These are phyloP conservation scores for Beauveria australis DNA, from an alignment of 2,329 filamentous ascomycete genomes.

Conservation along the genomic window DNA sequence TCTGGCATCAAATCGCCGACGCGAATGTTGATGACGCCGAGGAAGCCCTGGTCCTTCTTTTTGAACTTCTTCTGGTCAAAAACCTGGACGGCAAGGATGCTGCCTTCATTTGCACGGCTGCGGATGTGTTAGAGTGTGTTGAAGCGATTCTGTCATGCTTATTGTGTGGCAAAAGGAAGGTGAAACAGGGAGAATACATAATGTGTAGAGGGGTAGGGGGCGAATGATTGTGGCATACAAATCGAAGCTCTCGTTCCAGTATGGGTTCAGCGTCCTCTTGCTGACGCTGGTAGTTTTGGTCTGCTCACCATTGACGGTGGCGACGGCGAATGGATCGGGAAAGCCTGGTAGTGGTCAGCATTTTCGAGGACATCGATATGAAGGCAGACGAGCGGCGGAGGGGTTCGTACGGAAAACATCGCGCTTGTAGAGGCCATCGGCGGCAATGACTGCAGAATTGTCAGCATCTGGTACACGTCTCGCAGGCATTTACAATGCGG, in stretches of 20 bases:
- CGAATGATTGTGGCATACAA: constrained; percentile 54
- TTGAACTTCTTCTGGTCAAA: constrained; percentile 99
- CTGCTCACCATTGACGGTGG: constrained; percentile 94
- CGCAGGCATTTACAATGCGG: constrained; percentile 1
- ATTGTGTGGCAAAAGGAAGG: background rate
- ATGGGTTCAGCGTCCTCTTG: constrained; percentile 97
- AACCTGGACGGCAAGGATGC: constrained; percentile 94
- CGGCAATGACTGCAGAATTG: constrained; percentile 74
- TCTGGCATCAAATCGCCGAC: constrained; percentile 86
- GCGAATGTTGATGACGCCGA: constrained; percentile 94
- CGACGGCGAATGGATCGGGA: constrained; percentile 94
- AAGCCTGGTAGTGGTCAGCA: constrained; percentile 57
- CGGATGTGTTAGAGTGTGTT: constrained; percentile 12
- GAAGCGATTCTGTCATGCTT: background rate
- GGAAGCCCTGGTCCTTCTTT: constrained; percentile 99
- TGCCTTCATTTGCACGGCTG: constrained; percentile 87
- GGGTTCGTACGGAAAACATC: constrained; percentile 88
- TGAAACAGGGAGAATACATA: background rate
- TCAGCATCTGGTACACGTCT: constrained; percentile 26
- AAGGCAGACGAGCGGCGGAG: constrained; percentile 18
- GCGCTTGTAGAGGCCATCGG: constrained; percentile 96
- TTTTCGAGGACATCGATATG: background rate
- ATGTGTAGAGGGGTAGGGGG: constrained; percentile 1
- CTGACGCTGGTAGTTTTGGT: constrained; percentile 96
- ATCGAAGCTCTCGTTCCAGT: constrained; percentile 99